Base-by-base conservation (phyloP, 1,284 basidiomycete genomes). In the Malassezia restricta region DNA sequence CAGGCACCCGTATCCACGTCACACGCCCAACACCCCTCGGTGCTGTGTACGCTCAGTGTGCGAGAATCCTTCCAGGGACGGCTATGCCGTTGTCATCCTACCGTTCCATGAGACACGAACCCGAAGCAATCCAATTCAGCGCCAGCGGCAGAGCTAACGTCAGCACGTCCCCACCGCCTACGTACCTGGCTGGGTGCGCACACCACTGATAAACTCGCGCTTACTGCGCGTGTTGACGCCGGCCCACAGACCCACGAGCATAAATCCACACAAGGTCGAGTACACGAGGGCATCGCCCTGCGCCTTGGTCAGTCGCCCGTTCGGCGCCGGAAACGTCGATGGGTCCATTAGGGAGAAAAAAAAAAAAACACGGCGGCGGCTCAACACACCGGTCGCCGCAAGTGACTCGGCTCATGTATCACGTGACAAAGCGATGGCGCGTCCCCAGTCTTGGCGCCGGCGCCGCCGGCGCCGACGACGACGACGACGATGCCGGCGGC, bases 41-140 rank as follows among this genome's bases (percentile, higher is more conserved):
- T 29, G 40, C 40, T 24, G 20, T 24, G 20, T 24, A 24, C 20
- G 20, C 20, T 24, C 20, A 4, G 20, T 24, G 20, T 24, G 20
- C 20, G 20, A 24, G 20, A 24, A 24, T 24, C 20, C 20, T 24
- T 24, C 20, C 20, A 24, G 20, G 20, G 20, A 24, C 20, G 20
- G 20, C 20, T 24, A 24, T 24, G 20, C 20, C 20, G 20, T 24
- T 24, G 20, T 24, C 20, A 24, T 24, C 4, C 20, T 24, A 24
- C 20, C 20, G 20, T 24, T 15, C 8, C 9, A 15, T 8, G 51
- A 49, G 31, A 48, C 59, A 72, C 69, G 65, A 63, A 73, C 70
- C 71, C 56, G 66, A 68, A 43, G 70, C 64, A 58, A 73, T 64
- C 70, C 70, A 73, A 51, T 73, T 73, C 47, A 73, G 58, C 40